Evolutionary conservation across 2,329 filamentous ascomycete genomes (phyloP).

Genomic region (Parasarocladium wereldwijsianum): DNA sequence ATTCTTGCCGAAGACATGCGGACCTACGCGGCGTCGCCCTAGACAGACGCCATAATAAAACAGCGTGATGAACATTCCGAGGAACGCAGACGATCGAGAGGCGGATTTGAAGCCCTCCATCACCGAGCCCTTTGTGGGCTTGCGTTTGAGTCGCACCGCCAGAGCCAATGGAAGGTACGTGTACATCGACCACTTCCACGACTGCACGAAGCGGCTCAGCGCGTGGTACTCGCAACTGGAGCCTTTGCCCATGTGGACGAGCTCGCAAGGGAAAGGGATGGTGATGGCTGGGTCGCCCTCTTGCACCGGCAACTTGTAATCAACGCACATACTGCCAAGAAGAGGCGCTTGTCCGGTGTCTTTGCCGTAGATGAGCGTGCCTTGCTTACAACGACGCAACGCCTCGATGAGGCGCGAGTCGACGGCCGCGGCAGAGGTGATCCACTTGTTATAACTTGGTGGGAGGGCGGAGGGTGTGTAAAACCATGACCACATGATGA

Average conservation of each 20-base stretch:
- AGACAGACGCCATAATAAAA: constrained; percentile 84
- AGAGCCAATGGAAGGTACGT: constrained; percentile 68
- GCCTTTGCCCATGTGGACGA: constrained; percentile 70
- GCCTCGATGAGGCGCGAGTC: constrained; percentile 62
- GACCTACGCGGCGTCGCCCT: constrained; percentile 57
- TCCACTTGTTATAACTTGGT: constrained; percentile 66
- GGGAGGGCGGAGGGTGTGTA: constrained; percentile 60
- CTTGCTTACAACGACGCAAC: constrained; percentile 49
- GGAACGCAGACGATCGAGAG: constrained; percentile 58
- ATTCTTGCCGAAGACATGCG: constrained; percentile 45
- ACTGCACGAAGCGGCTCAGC: constrained; percentile 47
- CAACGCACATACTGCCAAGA: constrained; percentile 55
- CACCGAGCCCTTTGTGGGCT: constrained; percentile 28
- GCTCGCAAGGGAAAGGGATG: constrained; percentile 64
- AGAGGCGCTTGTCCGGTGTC: constrained; percentile 57
- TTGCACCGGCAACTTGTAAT: constrained; percentile 51
- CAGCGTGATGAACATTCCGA: constrained; percentile 60
- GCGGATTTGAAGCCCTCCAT: constrained; percentile 44
- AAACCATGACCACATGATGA: constrained; percentile 86
- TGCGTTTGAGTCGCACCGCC: constrained; percentile 39
- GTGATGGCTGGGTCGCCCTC: constrained; percentile 60
- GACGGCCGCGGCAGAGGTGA: constrained; percentile 59
- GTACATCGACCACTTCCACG: constrained; percentile 59
- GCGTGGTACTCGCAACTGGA: constrained; percentile 64
- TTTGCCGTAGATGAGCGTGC: constrained; percentile 54